Evolutionary conservation across 2,329 filamentous ascomycete species (phyloP).

Genomic region (Hypocrella siamensis): DNA sequence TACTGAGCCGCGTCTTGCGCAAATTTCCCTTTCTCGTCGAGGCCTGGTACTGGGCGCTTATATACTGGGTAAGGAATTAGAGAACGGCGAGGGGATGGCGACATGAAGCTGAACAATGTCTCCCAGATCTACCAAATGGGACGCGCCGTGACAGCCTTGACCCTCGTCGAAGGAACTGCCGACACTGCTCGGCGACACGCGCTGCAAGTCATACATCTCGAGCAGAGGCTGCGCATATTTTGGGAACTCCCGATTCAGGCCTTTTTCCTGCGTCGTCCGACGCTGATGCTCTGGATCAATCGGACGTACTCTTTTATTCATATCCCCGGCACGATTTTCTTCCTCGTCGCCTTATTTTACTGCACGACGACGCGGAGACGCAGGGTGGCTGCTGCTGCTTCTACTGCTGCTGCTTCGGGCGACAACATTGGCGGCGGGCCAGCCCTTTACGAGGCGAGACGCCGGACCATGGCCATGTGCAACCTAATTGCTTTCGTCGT

Average conservation of each 20-base stretch:
- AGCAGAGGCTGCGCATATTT: constrained; percentile 49
- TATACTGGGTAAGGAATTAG: constrained; percentile 5
- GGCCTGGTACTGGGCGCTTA: constrained; percentile 52
- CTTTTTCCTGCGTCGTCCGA: constrained; percentile 30
- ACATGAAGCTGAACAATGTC: not conserved
- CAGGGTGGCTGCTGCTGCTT: constrained; percentile 5
- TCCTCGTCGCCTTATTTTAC: constrained; percentile 49
- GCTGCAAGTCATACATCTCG: constrained; percentile 49
- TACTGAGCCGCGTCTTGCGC: constrained; percentile 46
- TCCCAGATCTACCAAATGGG: constrained; percentile 59
- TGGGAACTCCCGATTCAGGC: constrained; percentile 31
- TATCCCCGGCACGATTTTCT: constrained; percentile 61
- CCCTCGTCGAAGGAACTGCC: constrained; percentile 51
- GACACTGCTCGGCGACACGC: constrained; percentile 53
- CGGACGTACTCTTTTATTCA: constrained; percentile 64
- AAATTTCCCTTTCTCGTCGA: constrained; percentile 60
- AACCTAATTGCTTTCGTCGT: constrained; percentile 45
- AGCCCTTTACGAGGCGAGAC: constrained; percentile 35
- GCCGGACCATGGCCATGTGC: constrained; percentile 45
- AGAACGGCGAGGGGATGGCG: not conserved
- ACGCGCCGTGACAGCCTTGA: constrained; percentile 55
- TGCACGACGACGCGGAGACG: constrained; percentile 49
- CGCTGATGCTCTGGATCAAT: constrained; percentile 53
- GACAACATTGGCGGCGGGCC: constrained; percentile 22
- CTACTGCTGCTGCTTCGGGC: constrained; percentile 1